phyloP scores from a whole-genome alignment of 768 basidiomycete species.

The Zangia roseola region DNA sequence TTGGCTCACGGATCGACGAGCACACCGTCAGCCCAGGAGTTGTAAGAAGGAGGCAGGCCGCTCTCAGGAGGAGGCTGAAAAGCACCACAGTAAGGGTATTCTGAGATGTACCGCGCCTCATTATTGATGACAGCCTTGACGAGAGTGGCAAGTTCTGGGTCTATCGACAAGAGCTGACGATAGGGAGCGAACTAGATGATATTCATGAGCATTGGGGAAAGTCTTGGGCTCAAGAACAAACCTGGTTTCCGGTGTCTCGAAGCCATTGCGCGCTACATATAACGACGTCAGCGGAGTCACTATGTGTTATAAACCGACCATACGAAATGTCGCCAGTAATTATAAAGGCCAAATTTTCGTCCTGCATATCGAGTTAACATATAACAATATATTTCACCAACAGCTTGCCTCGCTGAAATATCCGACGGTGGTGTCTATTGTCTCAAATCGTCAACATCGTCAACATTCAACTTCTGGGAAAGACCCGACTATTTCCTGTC shows the following conservation, averaged over 20 bases:
- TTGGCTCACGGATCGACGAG: conserved; percentile 67
- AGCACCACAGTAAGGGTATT: conserved; percentile 77
- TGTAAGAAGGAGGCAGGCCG: conserved; percentile 58
- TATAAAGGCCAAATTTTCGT: conserved; percentile 73
- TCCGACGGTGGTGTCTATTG: conserved; percentile 72
- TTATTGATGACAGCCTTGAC: conserved; percentile 84
- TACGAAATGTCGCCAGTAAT: conserved; percentile 83
- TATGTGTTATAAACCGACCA: conserved; percentile 24
- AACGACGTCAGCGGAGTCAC: conserved; percentile 5
- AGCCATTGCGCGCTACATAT: conserved; percentile 72
- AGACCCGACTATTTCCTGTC: not conserved
- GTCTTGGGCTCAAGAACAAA: conserved; percentile 22
- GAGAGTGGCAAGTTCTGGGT: conserved; percentile 57
- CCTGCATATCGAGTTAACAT: conserved; percentile 34
- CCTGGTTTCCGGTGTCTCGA: conserved; percentile 79
- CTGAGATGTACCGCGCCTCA: conserved; percentile 68
- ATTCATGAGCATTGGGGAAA: not conserved
- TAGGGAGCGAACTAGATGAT: conserved; percentile 66
- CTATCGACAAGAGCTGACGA: conserved; percentile 52
- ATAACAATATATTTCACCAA: not conserved
- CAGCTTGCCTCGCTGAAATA: conserved; percentile 61
- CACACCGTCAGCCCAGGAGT: conserved; percentile 68
- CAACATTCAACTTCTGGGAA: not conserved
- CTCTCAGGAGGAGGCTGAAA: conserved; percentile 83
- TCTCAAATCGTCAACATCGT: too few relatives aligned